These are phyloP conservation scores for Microbotryum silenes-acaulis DNA, from an alignment of 1,284 basidiomycete genomes.

Conservation along the genomic window DNA sequence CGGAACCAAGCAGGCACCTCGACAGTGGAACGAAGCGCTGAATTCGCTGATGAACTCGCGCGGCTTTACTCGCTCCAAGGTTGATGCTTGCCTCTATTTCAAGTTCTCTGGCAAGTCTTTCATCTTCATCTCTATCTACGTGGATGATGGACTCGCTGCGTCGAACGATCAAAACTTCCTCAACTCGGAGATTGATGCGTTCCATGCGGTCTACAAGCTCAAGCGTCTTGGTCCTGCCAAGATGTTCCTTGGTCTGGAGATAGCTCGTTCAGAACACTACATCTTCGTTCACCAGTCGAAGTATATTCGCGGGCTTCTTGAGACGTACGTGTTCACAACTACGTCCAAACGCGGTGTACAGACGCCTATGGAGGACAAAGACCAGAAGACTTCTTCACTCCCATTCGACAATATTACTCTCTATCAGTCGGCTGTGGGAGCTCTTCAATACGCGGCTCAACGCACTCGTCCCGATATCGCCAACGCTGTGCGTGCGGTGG, in stretches of 20 bases:
- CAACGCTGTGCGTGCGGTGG: neutral
- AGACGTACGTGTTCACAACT: neutral
- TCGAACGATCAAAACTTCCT: no score
- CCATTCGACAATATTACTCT: neutral
- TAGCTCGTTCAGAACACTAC: neutral
- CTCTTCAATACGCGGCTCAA: slow-evolving; percentile 9
- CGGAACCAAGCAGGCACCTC: no score
- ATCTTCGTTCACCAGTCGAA: slow-evolving; percentile 7
- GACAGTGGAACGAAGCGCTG: no score
- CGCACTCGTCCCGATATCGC: slow-evolving; percentile 9
- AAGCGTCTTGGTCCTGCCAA: no score
- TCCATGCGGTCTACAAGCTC: no score
- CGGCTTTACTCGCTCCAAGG: no score
- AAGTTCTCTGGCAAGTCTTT: no score
- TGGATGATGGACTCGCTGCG: no score
- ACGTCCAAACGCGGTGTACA: neutral
- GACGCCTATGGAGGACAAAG: neutral
- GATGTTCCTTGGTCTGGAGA: neutral
- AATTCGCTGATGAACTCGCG: no score
- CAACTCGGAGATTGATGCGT: no score
- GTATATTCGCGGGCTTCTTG: neutral
- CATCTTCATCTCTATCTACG: no score
- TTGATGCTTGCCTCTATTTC: no score
- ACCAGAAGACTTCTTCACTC: neutral
- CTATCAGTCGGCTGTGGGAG: slow-evolving; percentile 6